These are phyloP conservation scores for Aspergillus coremiiformis DNA, from an alignment of 495 filamentous ascomycete species.

Conservation along the genomic window DNA sequence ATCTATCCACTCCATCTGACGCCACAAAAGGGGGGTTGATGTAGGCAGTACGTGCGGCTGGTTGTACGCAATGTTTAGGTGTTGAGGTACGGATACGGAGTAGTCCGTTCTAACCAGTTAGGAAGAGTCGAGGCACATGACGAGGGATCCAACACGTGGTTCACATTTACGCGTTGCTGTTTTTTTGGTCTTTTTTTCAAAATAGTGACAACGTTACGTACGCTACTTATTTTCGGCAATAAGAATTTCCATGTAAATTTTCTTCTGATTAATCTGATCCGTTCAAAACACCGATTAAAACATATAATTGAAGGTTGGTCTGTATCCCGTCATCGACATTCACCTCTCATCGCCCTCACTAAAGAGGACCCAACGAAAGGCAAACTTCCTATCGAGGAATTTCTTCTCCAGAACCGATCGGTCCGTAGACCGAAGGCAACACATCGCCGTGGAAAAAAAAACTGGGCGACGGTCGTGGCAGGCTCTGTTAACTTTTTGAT, in stretches of 20 bases:
- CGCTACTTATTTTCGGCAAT: too few relatives aligned
- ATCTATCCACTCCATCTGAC: not conserved
- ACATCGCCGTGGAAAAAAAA: constrained; percentile 46
- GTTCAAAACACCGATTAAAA: too few relatives aligned
- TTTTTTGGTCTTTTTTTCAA: too few relatives aligned
- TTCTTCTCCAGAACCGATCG: constrained; percentile 52
- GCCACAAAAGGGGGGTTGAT: not conserved
- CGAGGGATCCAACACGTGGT: not conserved
- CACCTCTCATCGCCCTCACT: constrained; percentile 56
- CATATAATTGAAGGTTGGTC: not conserved
- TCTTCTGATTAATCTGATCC: too few relatives aligned
- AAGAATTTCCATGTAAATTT: too few relatives aligned
- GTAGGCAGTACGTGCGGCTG: not conserved
- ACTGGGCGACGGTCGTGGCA: constrained; percentile 59
- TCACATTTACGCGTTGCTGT: too few relatives aligned
- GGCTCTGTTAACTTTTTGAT: constrained; percentile 54
- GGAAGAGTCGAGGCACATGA: not conserved
- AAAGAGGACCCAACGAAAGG: constrained; percentile 55
- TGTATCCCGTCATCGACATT: constrained; percentile 66
- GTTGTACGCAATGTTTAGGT: too few relatives aligned
- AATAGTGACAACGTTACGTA: too few relatives aligned
- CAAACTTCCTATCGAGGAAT: constrained; percentile 61
- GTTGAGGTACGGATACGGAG: too few relatives aligned
- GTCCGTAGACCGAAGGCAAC: constrained; percentile 51
- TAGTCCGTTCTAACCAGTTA: too few relatives aligned